Conservation (phyloP, 2,329 filamentous ascomycete genomes). For the Aspergillus sp. region DNA sequence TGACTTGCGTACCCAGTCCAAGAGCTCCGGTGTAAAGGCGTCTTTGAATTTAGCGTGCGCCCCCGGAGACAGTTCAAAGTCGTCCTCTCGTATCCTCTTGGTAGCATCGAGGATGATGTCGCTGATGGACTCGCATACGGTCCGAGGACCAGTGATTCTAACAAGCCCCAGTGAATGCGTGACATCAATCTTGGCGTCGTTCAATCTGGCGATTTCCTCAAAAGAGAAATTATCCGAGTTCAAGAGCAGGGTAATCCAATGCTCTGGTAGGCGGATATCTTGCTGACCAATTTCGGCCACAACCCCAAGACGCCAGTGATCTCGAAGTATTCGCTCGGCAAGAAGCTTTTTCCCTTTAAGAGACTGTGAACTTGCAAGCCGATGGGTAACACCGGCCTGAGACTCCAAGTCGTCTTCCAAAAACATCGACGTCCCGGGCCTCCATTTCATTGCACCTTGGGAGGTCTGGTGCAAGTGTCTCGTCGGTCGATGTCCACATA, state of each 20-base stretch:
- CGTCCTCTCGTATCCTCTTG: slow-evolving; percentile 20
- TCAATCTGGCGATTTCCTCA: slow-evolving; percentile 25
- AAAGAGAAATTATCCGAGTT: slow-evolving; percentile 27
- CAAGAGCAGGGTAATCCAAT: slow-evolving; percentile 22
- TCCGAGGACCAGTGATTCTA: slow-evolving; percentile 25
- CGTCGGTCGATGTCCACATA: slow-evolving; percentile 5
- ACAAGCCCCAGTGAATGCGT: slow-evolving; percentile 24
- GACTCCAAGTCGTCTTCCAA: slow-evolving; percentile 12
- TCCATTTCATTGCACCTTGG: slow-evolving; percentile 15
- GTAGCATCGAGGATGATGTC: slow-evolving; percentile 24
- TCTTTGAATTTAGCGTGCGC: slow-evolving; percentile 7
- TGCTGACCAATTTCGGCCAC: slow-evolving; percentile 27
- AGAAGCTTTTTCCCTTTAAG: slow-evolving; percentile 23
- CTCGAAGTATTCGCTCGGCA: slow-evolving; percentile 28
- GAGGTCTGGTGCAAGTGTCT: background rate
- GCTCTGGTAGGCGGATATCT: slow-evolving; percentile 22
- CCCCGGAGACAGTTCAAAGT: slow-evolving; percentile 15
- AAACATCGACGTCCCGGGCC: slow-evolving; percentile 22
- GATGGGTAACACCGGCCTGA: slow-evolving; percentile 10
- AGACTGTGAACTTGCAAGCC: slow-evolving; percentile 11
- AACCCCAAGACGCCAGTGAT: slow-evolving; percentile 30
- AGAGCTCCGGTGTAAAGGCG: slow-evolving; percentile 15
- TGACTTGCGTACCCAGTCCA: slow-evolving; percentile 24
- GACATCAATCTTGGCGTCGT: slow-evolving; percentile 29
- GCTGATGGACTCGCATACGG: slow-evolving; percentile 24